phyloP scores from a whole-genome alignment of 2,329 filamentous ascomycete species.

The Aspergillus fischeri region DNA sequence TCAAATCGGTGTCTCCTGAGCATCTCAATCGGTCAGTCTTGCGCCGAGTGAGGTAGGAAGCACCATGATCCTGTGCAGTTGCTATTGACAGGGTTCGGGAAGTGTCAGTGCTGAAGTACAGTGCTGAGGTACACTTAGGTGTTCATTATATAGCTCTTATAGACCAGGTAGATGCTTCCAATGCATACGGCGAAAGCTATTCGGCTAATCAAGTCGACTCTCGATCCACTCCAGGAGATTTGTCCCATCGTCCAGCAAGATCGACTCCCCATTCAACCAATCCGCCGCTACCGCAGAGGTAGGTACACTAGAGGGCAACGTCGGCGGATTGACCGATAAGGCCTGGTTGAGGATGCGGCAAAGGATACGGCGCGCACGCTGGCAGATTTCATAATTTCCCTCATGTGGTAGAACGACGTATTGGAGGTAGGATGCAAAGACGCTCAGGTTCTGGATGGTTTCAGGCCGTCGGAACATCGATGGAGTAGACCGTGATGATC shows the following conservation, averaged over 20 bases:
- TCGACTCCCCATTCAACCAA: conserved; percentile 4
- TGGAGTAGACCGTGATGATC: background rate
- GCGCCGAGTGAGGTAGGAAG: background rate
- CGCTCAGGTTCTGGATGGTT: conserved; percentile 25
- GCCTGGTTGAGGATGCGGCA: conserved; percentile 19
- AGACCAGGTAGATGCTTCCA: too few relatives aligned
- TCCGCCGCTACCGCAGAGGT: conserved; percentile 1
- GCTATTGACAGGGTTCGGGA: too few relatives aligned
- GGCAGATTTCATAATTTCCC: conserved; percentile 21
- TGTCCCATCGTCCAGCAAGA: conserved; percentile 3
- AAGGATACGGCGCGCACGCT: conserved; percentile 19
- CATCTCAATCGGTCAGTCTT: conserved; percentile 10
- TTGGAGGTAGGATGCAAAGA: conserved; percentile 23
- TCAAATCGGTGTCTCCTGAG: conserved; percentile 5
- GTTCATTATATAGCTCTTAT: too few relatives aligned
- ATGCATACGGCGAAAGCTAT: too few relatives aligned
- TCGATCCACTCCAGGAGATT: conserved; percentile 4
- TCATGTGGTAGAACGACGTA: conserved; percentile 18
- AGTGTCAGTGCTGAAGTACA: too few relatives aligned
- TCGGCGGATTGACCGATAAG: conserved; percentile 3
- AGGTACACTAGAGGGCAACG: background rate
- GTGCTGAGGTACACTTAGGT: too few relatives aligned
- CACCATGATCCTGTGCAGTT: too few relatives aligned
- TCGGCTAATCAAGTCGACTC: background rate
- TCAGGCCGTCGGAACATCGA: conserved; percentile 20